Base-by-base conservation (phyloP, 2,329 filamentous ascomycete species). In the Cytospora paraplurivora region DNA sequence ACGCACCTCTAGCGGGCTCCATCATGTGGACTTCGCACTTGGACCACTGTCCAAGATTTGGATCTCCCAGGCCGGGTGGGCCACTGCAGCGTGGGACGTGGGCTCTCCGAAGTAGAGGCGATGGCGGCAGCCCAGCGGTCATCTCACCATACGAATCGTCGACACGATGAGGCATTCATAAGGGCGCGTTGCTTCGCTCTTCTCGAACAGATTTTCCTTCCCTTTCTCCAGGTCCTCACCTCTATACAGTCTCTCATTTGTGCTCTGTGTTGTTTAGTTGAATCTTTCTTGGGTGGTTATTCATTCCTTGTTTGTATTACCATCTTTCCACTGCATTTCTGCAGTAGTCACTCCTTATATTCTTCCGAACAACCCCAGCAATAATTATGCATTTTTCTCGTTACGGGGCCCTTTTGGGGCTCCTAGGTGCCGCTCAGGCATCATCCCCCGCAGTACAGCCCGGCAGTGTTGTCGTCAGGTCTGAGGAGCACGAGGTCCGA, bases 161-260 rank as follows among this genome's bases (percentile, higher is more conserved):
- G 41, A 21, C 32, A n/a, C 17, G 50, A 12, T 11, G 50, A 56
- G 7, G n/a, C 19, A 21, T 54, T 63, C 61, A 65, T 56, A 63
- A 59, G 63, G 17, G 35, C 32, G 33, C 37, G 50, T 33, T 41
- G 32, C 33, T 52, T 52, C 60, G 34, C 60, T 5, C 15, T 11
- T 27, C 12, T 8, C 21, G 44, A 12, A 34, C 32, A 41, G 19
- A 49, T 60, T 56, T 37, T 47, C 38, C 32, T 32, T 47, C 32
- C 50, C 17, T 47, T 19, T 34, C 52, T 35, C 21, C 65, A 67
- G 63, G 62, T 50, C 53, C 59, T 63, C 60, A 63, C 61, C 61
- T 65, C 59, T 38, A 60, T 54, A 11, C 47, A 65, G 56, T 67
- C 65, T 47, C 47, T 67, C 65, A 58, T 67, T 66, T 64, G 44